Conservation (phyloP, 1,139 yeast species). For the Dujonia santamariae region DNA sequence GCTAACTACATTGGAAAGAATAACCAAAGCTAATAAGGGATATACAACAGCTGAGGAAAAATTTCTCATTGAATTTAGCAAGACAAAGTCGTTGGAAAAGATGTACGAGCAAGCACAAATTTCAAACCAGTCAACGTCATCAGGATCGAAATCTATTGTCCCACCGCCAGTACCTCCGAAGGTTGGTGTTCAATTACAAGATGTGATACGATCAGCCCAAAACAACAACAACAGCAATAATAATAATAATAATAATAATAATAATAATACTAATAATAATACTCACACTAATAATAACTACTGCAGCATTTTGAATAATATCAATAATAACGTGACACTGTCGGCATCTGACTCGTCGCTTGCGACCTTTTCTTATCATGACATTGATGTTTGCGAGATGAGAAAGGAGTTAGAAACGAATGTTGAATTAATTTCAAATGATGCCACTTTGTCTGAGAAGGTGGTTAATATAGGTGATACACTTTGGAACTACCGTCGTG, state of each 20-base stretch:
- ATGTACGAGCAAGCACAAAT: conserved; percentile 24
- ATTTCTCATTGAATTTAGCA: conserved; percentile 33
- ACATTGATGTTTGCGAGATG: conserved; percentile 26
- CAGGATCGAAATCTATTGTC: too few relatives aligned
- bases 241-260: too few relatives aligned
- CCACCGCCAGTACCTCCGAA: conserved; percentile 4
- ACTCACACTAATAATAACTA: too few relatives aligned
- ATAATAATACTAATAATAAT: too few relatives aligned
- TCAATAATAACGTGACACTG: too few relatives aligned
- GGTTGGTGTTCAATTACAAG: too few relatives aligned
- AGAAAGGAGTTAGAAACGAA: conserved; percentile 23
- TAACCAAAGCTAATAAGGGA: conserved; percentile 19
- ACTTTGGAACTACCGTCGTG: conserved; percentile 60
- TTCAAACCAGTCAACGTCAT: too few relatives aligned
- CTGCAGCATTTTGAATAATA: too few relatives aligned
- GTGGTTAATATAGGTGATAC: conserved; percentile 38
- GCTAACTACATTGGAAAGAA: conserved; percentile 19
- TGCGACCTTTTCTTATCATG: conserved; percentile 15
- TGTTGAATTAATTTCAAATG: neutral
- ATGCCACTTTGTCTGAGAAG: neutral
- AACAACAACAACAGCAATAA: too few relatives aligned
- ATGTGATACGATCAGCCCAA: too few relatives aligned
- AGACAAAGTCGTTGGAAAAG: conserved; percentile 33
- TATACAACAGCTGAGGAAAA: conserved; percentile 30
- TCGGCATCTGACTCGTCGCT: neutral